These are phyloP conservation scores for Pholiota adiposa DNA, from an alignment of 1,284 basidiomycete genomes.

Conservation along the genomic window DNA sequence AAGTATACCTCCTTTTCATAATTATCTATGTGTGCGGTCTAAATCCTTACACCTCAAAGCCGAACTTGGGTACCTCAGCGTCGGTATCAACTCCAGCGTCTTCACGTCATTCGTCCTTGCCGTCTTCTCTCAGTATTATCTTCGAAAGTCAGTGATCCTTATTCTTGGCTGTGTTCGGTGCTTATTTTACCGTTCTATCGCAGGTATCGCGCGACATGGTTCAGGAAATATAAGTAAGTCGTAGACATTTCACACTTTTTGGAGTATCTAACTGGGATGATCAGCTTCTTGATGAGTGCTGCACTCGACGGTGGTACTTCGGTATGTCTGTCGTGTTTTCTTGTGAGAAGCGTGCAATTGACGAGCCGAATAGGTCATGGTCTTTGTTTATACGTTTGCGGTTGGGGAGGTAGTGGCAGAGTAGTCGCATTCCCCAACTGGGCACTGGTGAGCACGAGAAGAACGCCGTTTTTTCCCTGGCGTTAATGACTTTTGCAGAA, in stretches of 20 bases:
- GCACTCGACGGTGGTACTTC: conserved; percentile 62
- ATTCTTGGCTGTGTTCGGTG: neutral
- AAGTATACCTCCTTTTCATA: neutral
- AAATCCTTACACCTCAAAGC: neutral
- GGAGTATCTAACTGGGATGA: neutral
- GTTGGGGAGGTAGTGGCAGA: conserved; percentile 62
- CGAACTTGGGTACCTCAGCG: conserved; percentile 45
- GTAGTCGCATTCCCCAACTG: conserved; percentile 49
- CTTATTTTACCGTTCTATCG: neutral
- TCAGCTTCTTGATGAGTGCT: conserved; percentile 50
- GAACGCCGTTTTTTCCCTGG: neutral
- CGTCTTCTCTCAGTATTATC: conserved; percentile 57
- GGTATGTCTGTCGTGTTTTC: neutral
- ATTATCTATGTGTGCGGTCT: neutral
- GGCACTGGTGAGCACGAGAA: conserved; percentile 38
- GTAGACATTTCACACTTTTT: neutral
- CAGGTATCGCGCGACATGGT: conserved; percentile 47
- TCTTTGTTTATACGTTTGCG: conserved; percentile 62
- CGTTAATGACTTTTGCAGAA: conserved; percentile 26
- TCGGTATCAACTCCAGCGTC: conserved; percentile 58
- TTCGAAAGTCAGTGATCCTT: conserved; percentile 41
- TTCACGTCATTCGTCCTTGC: conserved; percentile 56
- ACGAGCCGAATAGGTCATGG: conserved; percentile 40
- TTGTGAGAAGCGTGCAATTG: neutral
- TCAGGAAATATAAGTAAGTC: conserved; percentile 57